Evolutionary conservation across 1,139 yeast species (phyloP).

Genomic region (Pneumocystis oryctolagi): DNA sequence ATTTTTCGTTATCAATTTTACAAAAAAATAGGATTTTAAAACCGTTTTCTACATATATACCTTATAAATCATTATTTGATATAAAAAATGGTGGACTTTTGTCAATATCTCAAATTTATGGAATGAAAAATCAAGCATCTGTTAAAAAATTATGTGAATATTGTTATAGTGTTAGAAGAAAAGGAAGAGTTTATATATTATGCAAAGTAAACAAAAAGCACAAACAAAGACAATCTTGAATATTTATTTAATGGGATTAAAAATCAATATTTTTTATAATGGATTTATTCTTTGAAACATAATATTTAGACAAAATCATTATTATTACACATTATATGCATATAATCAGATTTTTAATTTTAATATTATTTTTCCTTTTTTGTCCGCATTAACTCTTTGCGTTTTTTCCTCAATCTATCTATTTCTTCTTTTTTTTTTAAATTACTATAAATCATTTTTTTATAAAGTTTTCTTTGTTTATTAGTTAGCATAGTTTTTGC

Average conservation of each 20-base stretch:
- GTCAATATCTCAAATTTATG: background rate
- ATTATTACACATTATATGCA: background rate
- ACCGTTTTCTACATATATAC: background rate
- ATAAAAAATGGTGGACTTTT: background rate
- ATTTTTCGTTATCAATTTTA: background rate
- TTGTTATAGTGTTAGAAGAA: background rate
- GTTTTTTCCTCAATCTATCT: conserved; percentile 34
- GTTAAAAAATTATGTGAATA: background rate
- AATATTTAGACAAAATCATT: background rate
- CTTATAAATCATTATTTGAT: background rate
- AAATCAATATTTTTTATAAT: background rate
- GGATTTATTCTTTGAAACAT: background rate
- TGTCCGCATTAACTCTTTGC: background rate
- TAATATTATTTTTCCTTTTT: background rate
- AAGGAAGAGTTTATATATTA: background rate
- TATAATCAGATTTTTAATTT: background rate
- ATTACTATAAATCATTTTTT: conserved; percentile 87
- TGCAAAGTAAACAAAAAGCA: background rate
- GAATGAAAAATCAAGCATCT: background rate
- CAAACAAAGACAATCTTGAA: background rate
- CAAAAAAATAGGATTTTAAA: background rate
- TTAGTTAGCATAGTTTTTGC: conserved; percentile 95
- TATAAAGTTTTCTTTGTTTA: conserved; percentile 85
- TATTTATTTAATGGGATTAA: background rate
- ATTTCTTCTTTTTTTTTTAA: conserved; percentile 71